Conservation (phyloP, 495 filamentous ascomycete genomes). For the Parathielavia appendiculata region DNA sequence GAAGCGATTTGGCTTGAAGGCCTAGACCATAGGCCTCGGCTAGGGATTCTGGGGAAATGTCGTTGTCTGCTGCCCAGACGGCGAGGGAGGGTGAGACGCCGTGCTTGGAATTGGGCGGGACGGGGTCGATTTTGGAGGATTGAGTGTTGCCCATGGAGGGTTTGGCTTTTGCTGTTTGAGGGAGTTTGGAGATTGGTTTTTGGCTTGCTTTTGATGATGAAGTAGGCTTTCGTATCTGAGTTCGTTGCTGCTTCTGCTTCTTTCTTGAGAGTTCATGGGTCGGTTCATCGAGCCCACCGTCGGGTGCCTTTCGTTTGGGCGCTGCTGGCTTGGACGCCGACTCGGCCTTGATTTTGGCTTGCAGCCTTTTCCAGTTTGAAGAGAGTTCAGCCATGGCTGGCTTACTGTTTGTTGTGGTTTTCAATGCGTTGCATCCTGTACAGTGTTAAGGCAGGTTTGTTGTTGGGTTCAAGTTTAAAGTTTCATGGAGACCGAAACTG, state of each 20-base stretch:
- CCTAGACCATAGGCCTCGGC: slow-evolving; percentile 54
- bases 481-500: too few relatives aligned
- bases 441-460: neutral
- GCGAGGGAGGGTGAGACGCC: slow-evolving; percentile 38
- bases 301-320: slow-evolving; percentile 21
- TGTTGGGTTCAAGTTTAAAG: neutral
- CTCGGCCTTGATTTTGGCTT: slow-evolving; percentile 57
- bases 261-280: slow-evolving; percentile 22
- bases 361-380: slow-evolving; percentile 72
- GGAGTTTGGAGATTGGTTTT: neutral
- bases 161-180: neutral
- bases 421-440: neutral
- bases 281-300: slow-evolving; percentile 28
- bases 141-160: slow-evolving; percentile 35
- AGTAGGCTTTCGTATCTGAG: neutral
- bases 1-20: slow-evolving; percentile 31
- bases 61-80: slow-evolving; percentile 51
- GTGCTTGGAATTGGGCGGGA: slow-evolving; percentile 13
- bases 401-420: neutral
- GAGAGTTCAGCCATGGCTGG: slow-evolving; percentile 43
- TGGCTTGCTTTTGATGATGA: neutral
- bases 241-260: slow-evolving; percentile 9
- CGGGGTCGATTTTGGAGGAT: slow-evolving; percentile 31
- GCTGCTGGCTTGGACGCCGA: slow-evolving; percentile 31
- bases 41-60: slow-evolving; percentile 56